phyloP scores from a whole-genome alignment of 352 stramenopile species.

The Pythium aphanidermatum region DNA sequence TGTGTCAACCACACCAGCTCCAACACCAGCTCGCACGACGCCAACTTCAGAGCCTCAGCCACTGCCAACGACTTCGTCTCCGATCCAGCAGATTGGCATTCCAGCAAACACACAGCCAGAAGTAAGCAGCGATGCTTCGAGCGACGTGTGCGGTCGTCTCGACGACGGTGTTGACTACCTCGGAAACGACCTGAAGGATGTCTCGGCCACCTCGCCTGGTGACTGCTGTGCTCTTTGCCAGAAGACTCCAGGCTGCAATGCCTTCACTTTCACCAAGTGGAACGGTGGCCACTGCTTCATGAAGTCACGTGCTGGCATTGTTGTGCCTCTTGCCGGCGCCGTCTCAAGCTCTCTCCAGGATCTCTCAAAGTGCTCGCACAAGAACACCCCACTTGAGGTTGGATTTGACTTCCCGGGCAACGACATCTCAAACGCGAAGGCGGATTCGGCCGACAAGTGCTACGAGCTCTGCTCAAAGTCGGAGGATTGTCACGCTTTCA shows the following conservation, averaged over 20 bases:
- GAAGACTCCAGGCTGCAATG: slow-evolving; percentile 14
- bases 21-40: slow-evolving; percentile 2
- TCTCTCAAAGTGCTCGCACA: slow-evolving; percentile 19
- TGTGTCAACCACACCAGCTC: slow-evolving; percentile 10
- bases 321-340: slow-evolving; percentile 12
- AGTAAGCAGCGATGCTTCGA: not conserved
- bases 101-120: not conserved
- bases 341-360: slow-evolving; percentile 23
- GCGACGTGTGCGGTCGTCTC: slow-evolving; percentile 6
- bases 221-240: slow-evolving; percentile 28
- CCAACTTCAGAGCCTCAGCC: no score
- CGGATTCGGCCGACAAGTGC: slow-evolving; percentile 12
- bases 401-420: slow-evolving; percentile 24
- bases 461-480: slow-evolving; percentile 15
- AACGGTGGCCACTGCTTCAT: slow-evolving; percentile 27
- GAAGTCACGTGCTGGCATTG: slow-evolving; percentile 23
- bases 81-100: no score
- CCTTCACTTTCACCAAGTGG: slow-evolving; percentile 21
- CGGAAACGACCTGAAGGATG: slow-evolving; percentile 26
- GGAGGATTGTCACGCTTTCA: slow-evolving; percentile 23
- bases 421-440: slow-evolving; percentile 12
- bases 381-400: slow-evolving; percentile 17
- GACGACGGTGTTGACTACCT: slow-evolving; percentile 31
- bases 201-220: slow-evolving; percentile 1
- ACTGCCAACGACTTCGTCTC: no score